phyloP scores from a whole-genome alignment of 176 grass and related monocot genomes.

The Eragrostis nindensis region DNA sequence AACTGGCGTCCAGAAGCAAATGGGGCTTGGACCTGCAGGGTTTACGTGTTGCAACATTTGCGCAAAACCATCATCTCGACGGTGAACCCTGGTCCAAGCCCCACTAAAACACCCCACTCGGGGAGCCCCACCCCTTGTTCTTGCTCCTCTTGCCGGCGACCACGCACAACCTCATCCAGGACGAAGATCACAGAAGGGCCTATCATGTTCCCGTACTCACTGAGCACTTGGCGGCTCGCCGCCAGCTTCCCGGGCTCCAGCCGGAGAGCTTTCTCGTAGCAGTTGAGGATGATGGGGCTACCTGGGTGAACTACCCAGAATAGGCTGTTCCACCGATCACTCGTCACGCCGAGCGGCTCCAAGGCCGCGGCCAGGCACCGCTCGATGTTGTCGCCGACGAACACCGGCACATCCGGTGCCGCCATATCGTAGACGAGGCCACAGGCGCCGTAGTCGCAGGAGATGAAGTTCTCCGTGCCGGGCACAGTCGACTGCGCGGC shows the following conservation, averaged over 20 bases:
- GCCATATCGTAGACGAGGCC: conserved; percentile 16
- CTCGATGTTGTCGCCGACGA: conserved; percentile 50
- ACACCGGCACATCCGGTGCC: conserved; percentile 12
- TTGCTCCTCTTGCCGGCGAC: neutral
- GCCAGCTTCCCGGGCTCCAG: conserved; percentile 51
- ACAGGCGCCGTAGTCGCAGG: neutral
- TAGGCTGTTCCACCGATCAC: conserved; percentile 45
- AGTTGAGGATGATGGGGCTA: conserved; percentile 26
- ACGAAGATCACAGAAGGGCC: neutral
- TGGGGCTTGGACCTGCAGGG: too few species aligned
- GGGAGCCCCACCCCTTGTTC: too few species aligned
- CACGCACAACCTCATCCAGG: neutral
- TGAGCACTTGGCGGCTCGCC: conserved; percentile 45
- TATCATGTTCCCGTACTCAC: conserved; percentile 57
- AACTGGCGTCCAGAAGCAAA: too few species aligned
- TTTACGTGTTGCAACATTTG: neutral
- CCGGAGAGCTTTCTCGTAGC: conserved; percentile 33
- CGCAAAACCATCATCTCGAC: neutral
- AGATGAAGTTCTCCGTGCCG: conserved; percentile 15
- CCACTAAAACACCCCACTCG: neutral
- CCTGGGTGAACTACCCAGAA: conserved; percentile 62
- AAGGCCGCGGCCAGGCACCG: conserved; percentile 42
- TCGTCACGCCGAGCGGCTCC: conserved; percentile 5
- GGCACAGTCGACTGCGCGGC: conserved; percentile 32
- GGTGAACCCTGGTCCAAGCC: conserved; percentile 13